Conservation (phyloP, 2,329 filamentous ascomycete genomes). For the Phialophora expanda region DNA sequence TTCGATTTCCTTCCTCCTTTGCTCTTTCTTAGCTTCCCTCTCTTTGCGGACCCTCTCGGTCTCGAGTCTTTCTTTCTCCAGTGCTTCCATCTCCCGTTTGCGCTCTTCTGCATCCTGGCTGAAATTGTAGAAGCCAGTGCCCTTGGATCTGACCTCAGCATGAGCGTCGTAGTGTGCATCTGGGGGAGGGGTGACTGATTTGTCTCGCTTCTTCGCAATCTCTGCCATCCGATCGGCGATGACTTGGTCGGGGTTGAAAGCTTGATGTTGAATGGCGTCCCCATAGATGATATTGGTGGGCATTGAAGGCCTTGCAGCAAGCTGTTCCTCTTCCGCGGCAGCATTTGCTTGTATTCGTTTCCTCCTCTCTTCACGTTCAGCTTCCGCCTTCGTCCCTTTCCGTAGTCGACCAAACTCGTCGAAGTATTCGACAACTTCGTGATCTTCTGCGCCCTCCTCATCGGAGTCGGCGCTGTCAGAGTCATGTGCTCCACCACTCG, state of each 20-base stretch:
- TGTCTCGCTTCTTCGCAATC: constrained; percentile 77
- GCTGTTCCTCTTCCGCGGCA: constrained; percentile 67
- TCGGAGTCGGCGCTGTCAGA: constrained; percentile 45
- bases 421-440: constrained; percentile 79
- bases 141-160: constrained; percentile 82
- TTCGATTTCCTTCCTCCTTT: constrained; percentile 67
- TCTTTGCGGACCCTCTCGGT: constrained; percentile 69
- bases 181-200: constrained; percentile 77
- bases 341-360: constrained; percentile 59
- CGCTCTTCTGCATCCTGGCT: constrained; percentile 72
- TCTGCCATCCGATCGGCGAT: constrained; percentile 73
- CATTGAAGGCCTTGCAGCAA: constrained; percentile 63
- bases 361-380: constrained; percentile 65
- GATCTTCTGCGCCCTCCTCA: constrained; percentile 50
- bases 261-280: constrained; percentile 79
- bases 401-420: constrained; percentile 92
- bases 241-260: constrained; percentile 76
- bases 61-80: constrained; percentile 69
- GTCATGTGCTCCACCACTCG: constrained; percentile 48
- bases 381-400: constrained; percentile 72
- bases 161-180: constrained; percentile 84
- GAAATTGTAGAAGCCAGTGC: constrained; percentile 91
- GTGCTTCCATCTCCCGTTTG: constrained; percentile 74
- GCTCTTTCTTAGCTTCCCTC: constrained; percentile 63
- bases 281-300: constrained; percentile 80